These are phyloP conservation scores for Mucor mucedo DNA, from an alignment of 371 early-diverging fungal species.

Conservation along the genomic window DNA sequence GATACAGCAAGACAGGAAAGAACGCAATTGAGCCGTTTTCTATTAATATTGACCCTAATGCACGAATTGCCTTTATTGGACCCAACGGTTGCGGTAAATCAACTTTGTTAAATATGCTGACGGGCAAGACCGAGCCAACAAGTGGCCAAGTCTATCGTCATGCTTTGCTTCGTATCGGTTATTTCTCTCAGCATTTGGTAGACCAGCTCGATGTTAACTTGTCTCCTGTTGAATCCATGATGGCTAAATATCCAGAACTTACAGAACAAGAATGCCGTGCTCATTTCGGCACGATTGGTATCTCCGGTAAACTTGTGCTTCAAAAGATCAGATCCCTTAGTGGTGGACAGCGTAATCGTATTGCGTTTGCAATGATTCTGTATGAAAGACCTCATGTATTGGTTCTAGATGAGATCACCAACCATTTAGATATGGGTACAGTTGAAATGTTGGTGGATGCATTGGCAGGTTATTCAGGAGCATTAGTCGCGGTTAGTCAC, in stretches of 20 bases:
- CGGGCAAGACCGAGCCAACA: slow-evolving; percentile 60
- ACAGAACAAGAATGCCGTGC: slow-evolving; percentile 67
- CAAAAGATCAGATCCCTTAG: slow-evolving; percentile 58
- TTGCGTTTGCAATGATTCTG: slow-evolving; percentile 74
- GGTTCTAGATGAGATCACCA: slow-evolving; percentile 86
- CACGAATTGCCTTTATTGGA: slow-evolving; percentile 76
- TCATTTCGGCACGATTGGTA: slow-evolving; percentile 70
- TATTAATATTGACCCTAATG: slow-evolving; percentile 62
- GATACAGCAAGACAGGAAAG: slow-evolving; percentile 48
- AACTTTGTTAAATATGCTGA: slow-evolving; percentile 78
- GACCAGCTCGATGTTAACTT: slow-evolving; percentile 62
- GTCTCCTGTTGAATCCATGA: slow-evolving; percentile 54
- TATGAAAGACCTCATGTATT: slow-evolving; percentile 75
- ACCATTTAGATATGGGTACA: slow-evolving; percentile 81
- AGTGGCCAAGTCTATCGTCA: slow-evolving; percentile 65
- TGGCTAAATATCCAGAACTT: slow-evolving; percentile 46
- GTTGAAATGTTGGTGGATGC: slow-evolving; percentile 69
- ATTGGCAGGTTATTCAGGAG: slow-evolving; percentile 64
- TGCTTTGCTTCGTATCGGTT: slow-evolving; percentile 67
- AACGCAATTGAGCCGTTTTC: slow-evolving; percentile 47
- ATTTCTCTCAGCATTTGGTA: slow-evolving; percentile 84
- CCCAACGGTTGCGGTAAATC: slow-evolving; percentile 87
- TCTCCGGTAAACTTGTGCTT: slow-evolving; percentile 62
- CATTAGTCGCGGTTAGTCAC: slow-evolving; percentile 73
- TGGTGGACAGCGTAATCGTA: slow-evolving; percentile 81